Conservation (phyloP, 1,139 yeast genomes). For the Protomyces arabidopsidicola region DNA sequence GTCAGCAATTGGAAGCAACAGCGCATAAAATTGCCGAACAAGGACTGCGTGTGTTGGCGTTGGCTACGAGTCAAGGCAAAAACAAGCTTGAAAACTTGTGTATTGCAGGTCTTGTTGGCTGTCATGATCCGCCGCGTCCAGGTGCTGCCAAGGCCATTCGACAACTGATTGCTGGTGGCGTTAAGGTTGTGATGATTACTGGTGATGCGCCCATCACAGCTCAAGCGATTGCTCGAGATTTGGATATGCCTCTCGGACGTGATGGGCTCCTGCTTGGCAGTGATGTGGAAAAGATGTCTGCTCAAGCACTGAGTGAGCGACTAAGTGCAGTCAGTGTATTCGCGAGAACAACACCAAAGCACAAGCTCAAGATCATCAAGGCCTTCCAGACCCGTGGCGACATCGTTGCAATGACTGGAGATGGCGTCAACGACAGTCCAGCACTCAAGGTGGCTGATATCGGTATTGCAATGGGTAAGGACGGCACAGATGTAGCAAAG, state of each 20-base stretch:
- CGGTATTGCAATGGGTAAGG: slow-evolving; percentile 94
- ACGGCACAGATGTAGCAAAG: slow-evolving; percentile 97
- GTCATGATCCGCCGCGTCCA: slow-evolving; percentile 96
- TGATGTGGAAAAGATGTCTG: slow-evolving; percentile 65
- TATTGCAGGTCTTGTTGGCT: slow-evolving; percentile 82
- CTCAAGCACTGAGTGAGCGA: slow-evolving; percentile 63
- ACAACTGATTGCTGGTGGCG: slow-evolving; percentile 80
- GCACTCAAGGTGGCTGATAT: slow-evolving; percentile 94
- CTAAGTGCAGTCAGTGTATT: slow-evolving; percentile 81
- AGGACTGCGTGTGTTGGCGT: slow-evolving; percentile 83
- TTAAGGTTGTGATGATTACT: slow-evolving; percentile 93
- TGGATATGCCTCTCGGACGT: slow-evolving; percentile 80
- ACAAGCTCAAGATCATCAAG: slow-evolving; percentile 82
- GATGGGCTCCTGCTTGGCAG: slow-evolving; percentile 76
- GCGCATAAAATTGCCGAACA: slow-evolving; percentile 67
- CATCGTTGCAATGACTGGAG: slow-evolving; percentile 98
- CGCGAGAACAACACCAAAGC: slow-evolving; percentile 96
- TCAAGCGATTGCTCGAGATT: slow-evolving; percentile 76
- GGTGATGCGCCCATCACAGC: slow-evolving; percentile 97
- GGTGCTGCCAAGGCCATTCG: slow-evolving; percentile 70
- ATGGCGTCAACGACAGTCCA: slow-evolving; percentile 99
- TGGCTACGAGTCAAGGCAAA: slow-evolving; percentile 43
- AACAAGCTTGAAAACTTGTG: slow-evolving; percentile 49
- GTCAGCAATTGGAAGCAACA: slow-evolving; percentile 48
- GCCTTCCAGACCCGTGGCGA: slow-evolving; percentile 91